These are phyloP conservation scores for Ophiostoma populinum DNA, from an alignment of 2,329 filamentous ascomycete species.

Conservation along the genomic window DNA sequence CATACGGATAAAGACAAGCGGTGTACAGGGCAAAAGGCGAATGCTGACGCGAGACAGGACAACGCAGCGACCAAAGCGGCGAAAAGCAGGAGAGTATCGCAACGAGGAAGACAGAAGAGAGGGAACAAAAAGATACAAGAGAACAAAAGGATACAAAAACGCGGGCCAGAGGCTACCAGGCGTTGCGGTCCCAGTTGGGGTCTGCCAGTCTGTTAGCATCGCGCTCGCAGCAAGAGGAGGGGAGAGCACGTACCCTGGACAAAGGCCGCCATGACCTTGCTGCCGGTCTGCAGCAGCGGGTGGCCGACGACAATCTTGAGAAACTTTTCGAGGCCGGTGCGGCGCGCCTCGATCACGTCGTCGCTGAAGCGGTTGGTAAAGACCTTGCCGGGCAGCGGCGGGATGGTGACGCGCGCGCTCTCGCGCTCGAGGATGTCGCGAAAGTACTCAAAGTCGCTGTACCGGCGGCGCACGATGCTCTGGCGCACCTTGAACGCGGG, in stretches of 20 bases:
- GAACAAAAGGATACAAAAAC: background rate
- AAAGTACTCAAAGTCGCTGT: slow-evolving; percentile 98
- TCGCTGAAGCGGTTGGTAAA: slow-evolving; percentile 97
- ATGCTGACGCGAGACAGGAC: no score
- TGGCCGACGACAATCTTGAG: slow-evolving; percentile 95
- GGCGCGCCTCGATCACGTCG: slow-evolving; percentile 88
- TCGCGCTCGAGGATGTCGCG: slow-evolving; percentile 95
- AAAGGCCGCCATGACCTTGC: slow-evolving; percentile 89
- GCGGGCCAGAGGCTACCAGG: slow-evolving; percentile 46
- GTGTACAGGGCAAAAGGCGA: background rate
- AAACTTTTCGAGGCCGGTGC: slow-evolving; percentile 86
- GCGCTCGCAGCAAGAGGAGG: no score
- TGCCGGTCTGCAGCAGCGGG: slow-evolving; percentile 89
- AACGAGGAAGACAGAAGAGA: background rate
- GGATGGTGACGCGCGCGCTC: slow-evolving; percentile 84
- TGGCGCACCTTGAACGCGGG: slow-evolving; percentile 93
- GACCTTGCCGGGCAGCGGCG: slow-evolving; percentile 88
- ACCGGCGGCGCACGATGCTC: slow-evolving; percentile 76
- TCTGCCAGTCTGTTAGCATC: slow-evolving; percentile 30
- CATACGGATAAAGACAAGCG: no score
- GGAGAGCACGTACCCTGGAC: slow-evolving; percentile 79
- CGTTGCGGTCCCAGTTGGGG: slow-evolving; percentile 81
- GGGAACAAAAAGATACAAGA: background rate
- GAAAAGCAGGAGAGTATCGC: no score
- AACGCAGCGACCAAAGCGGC: no score